Percentiles rank a stretch among this genome's conserved stretches.
Conservation (phyloP, 2,329 filamentous ascomycete species). For the Trichoderma endophyticum region DNA sequence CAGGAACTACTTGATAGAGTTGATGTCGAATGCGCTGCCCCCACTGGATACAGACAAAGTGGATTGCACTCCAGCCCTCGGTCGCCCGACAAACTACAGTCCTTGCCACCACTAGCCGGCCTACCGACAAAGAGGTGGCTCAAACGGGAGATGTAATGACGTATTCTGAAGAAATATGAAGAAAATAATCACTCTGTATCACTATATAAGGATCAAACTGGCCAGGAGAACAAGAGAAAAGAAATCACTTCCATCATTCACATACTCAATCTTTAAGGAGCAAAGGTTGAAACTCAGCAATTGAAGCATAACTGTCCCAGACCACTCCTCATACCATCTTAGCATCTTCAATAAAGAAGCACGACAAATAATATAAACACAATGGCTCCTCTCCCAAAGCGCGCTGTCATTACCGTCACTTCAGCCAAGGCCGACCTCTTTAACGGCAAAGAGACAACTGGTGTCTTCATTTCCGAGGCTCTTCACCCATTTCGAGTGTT, state of each 20-base stretch:
- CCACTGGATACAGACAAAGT: not conserved
- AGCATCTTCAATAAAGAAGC: not conserved
- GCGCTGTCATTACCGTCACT: not conserved
- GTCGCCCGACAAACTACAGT: not conserved
- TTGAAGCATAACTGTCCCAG: not conserved
- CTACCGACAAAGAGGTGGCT: not conserved
- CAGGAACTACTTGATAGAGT: not conserved
- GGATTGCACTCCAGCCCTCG: not conserved
- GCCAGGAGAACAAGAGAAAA: not conserved
- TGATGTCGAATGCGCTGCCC: not conserved
- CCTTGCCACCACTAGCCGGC: not conserved
- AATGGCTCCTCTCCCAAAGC: not conserved
- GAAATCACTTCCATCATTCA: not conserved
- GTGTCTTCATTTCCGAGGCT: constrained; percentile 1
- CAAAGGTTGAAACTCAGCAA: not conserved
- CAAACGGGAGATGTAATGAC: not conserved
- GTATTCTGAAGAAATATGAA: not conserved
- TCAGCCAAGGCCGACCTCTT: not conserved
- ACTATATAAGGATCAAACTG: not conserved
- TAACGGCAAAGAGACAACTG: not conserved
- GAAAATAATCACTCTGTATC: not conserved
- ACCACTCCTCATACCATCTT: not conserved
- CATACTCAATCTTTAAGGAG: too few species aligned
- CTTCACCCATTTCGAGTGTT: not conserved
- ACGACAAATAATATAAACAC: not conserved